Conservation (phyloP, 805 yeast genomes). For the Sugiyamaella mastotermitis region DNA sequence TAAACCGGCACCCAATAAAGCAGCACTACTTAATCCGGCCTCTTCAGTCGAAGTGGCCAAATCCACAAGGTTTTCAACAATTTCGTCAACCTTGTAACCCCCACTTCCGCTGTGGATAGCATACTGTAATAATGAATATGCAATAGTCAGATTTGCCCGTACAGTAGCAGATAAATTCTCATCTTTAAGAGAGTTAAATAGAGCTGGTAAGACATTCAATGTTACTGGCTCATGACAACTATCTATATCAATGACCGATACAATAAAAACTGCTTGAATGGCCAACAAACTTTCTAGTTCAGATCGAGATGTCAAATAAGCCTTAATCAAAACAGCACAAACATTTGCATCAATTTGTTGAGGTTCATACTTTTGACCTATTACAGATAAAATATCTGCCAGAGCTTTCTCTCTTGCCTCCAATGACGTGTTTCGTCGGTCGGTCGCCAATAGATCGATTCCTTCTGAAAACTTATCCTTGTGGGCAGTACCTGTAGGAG, state of each 20-base stretch:
- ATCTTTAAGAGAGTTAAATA: conserved; percentile 9
- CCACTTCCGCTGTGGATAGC: conserved; percentile 30
- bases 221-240: conserved; percentile 18
- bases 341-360: conserved; percentile 18
- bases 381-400: conserved; percentile 20
- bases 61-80: conserved; percentile 22
- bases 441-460: conserved; percentile 25
- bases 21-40: conserved; percentile 25
- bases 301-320: conserved; percentile 24
- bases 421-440: conserved; percentile 26
- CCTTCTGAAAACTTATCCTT: conserved; percentile 18
- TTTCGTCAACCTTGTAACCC: conserved; percentile 27
- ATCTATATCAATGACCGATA: conserved; percentile 24
- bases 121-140: conserved; percentile 26
- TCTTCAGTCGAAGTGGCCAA: conserved; percentile 23
- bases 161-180: conserved; percentile 10
- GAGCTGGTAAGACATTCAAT: conserved; percentile 15
- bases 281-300: conserved; percentile 27
- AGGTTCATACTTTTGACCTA: conserved; percentile 30
- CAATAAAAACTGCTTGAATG: conserved; percentile 24
- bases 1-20: conserved; percentile 27
- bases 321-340: conserved; percentile 17
- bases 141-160: conserved; percentile 23
- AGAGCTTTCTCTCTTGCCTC: conserved; percentile 31
- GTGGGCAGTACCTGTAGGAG: conserved; percentile 7